Conservation (phyloP, 2,329 filamentous ascomycete genomes). For the Pestalotiopsis sp. region DNA sequence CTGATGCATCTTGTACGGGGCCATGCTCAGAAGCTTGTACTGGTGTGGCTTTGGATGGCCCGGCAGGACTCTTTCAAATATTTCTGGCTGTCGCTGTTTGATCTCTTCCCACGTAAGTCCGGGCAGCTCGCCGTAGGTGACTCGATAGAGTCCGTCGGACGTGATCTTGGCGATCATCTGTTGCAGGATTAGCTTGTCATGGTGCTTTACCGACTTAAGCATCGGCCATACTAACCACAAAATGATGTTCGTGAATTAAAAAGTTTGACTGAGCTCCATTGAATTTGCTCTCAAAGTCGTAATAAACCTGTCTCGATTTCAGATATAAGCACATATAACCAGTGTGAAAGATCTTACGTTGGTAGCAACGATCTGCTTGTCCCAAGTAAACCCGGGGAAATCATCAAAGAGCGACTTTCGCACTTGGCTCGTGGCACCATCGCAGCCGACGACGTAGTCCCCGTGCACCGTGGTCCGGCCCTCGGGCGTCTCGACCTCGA, state of each 20-base stretch:
- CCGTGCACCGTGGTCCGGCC: conserved; percentile 41
- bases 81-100: conserved; percentile 52
- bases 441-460: conserved; percentile 60
- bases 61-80: conserved; percentile 61
- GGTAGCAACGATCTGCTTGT: conserved; percentile 63
- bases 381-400: conserved; percentile 63
- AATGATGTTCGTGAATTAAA: conserved; percentile 63
- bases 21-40: conserved; percentile 60
- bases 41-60: conserved; percentile 60
- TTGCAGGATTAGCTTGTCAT: background rate
- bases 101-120: conserved; percentile 57
- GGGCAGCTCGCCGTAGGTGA: conserved; percentile 63
- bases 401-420: conserved; percentile 53
- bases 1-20: conserved; percentile 65
- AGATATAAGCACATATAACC: too few species aligned
- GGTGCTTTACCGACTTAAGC: background rate
- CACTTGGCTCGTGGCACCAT: conserved; percentile 54
- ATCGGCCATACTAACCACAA: conserved; percentile 38
- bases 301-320: conserved; percentile 52
- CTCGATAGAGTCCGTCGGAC: conserved; percentile 61
- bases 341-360: conserved; percentile 51
- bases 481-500: conserved; percentile 42
- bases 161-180: conserved; percentile 65
- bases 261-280: conserved; percentile 61
- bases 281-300: conserved; percentile 57